phyloP scores from a whole-genome alignment of 768 basidiomycete species.

The Termitomyces sp. region DNA sequence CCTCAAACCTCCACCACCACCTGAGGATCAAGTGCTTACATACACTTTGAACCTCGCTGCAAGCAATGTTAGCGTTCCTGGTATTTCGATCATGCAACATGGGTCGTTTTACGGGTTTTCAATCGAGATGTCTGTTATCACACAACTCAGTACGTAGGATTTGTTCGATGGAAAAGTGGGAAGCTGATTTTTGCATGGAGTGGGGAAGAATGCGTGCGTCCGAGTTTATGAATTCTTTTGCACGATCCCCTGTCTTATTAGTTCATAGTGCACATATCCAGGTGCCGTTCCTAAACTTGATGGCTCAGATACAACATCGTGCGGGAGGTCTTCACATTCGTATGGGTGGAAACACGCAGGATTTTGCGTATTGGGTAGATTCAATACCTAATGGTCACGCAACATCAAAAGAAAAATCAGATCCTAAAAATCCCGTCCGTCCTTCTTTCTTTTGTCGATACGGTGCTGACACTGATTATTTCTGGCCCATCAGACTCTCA shows the following conservation, averaged over 20 bases:
- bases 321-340: conserved; percentile 51
- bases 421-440: conserved; percentile 26
- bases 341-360: conserved; percentile 67
- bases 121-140: conserved; percentile 69
- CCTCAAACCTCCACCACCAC: conserved; percentile 44
- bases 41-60: conserved; percentile 39
- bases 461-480: background rate
- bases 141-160: conserved; percentile 45
- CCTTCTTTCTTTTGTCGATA: background rate
- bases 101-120: conserved; percentile 71
- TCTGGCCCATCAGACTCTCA: conserved; percentile 37
- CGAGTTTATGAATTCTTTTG: background rate
- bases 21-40: conserved; percentile 33
- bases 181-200: background rate
- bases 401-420: conserved; percentile 34
- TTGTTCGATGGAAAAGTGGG: background rate
- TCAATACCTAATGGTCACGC: conserved; percentile 33
- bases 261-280: conserved; percentile 1
- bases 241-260: no score
- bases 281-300: conserved; percentile 59
- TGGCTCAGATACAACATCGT: conserved; percentile 52
- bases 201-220: background rate
- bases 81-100: conserved; percentile 31
- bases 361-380: conserved; percentile 37
- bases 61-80: conserved; percentile 24